These are phyloP conservation scores for Pelargonium cotyledonis DNA, from an alignment of 441 rosid genomes.

Conservation along the genomic window DNA sequence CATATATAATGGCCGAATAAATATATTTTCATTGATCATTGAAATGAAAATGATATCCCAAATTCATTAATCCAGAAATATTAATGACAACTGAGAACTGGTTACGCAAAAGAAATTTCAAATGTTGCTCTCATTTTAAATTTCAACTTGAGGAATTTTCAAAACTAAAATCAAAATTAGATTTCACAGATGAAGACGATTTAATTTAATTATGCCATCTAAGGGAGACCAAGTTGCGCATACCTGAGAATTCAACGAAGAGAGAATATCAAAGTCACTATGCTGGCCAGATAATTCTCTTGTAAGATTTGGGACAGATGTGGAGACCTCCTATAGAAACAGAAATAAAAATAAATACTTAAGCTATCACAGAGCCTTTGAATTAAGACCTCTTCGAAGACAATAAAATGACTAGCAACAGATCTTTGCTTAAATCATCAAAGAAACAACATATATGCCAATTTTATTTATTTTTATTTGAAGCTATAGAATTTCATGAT, in stretches of 20 bases:
- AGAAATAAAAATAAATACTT: constrained; percentile 12
- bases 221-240: constrained; percentile 13
- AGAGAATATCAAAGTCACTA: constrained; percentile 79
- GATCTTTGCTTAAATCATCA: background rate
- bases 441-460: background rate
- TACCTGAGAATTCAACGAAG: constrained; percentile 98
- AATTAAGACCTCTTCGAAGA: background rate
- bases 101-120: background rate
- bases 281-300: constrained; percentile 81
- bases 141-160: background rate
- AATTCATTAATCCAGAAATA: background rate
- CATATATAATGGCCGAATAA: background rate
- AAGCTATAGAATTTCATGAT: background rate
- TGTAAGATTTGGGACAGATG: constrained; percentile 69
- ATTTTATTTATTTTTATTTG: background rate
- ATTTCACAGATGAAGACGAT: constrained; percentile 4
- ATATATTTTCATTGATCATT: background rate
- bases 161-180: background rate
- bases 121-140: background rate
- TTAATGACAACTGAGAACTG: background rate
- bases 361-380: background rate
- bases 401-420: background rate
- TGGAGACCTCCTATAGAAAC: constrained; percentile 61
- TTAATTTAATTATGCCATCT: background rate
- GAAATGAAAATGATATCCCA: constrained; percentile 2